phyloP scores from a whole-genome alignment of 805 yeast species.

The Brettanomyces anomalus region DNA sequence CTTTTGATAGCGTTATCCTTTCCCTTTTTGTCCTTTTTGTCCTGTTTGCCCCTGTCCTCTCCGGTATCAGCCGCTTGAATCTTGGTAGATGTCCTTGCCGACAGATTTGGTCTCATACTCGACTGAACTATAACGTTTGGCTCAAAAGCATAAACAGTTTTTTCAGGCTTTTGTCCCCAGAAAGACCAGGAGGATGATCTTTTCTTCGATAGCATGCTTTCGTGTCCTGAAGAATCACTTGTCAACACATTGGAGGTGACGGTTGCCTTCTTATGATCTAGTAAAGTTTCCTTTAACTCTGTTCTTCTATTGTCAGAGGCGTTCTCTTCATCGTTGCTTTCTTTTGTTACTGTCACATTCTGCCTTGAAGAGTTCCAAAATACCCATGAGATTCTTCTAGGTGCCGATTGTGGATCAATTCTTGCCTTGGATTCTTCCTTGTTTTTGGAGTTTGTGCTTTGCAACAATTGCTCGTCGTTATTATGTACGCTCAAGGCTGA shows the following conservation, averaged over 20 bases:
- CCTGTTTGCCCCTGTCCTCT: neutral
- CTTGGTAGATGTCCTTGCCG: neutral
- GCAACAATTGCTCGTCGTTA: no score
- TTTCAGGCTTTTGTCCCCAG: conserved; percentile 13
- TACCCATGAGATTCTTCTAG: neutral
- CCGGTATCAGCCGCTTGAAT: no score
- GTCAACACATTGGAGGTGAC: no score
- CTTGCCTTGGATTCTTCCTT: neutral
- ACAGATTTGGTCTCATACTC: neutral
- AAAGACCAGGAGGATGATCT: conserved; percentile 22
- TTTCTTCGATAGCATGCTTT: conserved; percentile 1
- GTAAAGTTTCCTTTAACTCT: no score
- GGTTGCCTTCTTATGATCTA: no score
- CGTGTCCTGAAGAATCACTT: no score
- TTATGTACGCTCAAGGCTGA: no score
- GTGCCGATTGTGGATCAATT: neutral
- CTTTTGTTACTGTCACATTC: no score
- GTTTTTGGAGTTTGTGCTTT: no score
- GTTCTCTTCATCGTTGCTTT: no score
- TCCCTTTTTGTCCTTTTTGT: neutral
- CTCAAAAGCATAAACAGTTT: neutral
- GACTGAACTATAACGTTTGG: conserved; percentile 4
- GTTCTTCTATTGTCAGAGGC: no score
- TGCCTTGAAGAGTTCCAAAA: neutral
- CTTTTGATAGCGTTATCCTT: neutral